Percentiles rank a stretch among this genome's conserved stretches.
phyloP scores from a whole-genome alignment of 208 protist genomes.

The Leishmania braziliensis region DNA sequence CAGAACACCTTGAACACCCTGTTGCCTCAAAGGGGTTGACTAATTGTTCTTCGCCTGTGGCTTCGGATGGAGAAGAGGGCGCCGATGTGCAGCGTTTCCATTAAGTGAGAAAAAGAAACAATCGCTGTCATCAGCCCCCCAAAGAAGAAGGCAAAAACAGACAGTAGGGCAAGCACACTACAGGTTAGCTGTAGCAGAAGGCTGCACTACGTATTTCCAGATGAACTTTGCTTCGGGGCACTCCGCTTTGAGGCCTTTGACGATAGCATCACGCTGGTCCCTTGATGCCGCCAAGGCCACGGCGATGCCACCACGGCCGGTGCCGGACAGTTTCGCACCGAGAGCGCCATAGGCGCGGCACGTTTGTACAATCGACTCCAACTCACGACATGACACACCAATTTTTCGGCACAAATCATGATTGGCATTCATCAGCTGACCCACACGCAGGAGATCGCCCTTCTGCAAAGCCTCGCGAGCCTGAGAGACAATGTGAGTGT shows the following conservation, averaged over 20 bases:
- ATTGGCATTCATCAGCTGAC: constrained; percentile 65
- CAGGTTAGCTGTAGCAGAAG: constrained; percentile 12
- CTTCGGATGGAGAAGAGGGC: neutral
- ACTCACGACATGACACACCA: constrained; percentile 59
- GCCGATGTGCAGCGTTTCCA: too few species aligned
- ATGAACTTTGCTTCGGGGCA: constrained; percentile 72
- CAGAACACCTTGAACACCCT: neutral
- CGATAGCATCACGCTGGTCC: constrained; percentile 46
- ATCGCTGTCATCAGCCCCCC: too few species aligned
- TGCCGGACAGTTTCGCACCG: constrained; percentile 84
- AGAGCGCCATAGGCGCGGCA: constrained; percentile 51
- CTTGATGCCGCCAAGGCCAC: constrained; percentile 49
- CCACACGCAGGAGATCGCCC: constrained; percentile 46
- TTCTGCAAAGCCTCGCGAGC: constrained; percentile 48
- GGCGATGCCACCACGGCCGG: constrained; percentile 77
- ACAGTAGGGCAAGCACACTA: neutral
- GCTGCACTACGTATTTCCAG: constrained; percentile 68
- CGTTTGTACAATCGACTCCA: constrained; percentile 70
- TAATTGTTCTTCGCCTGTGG: neutral
- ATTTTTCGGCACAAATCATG: constrained; percentile 73
- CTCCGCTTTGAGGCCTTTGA: constrained; percentile 32
- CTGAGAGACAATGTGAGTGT: constrained; percentile 39
- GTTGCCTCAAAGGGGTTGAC: neutral
- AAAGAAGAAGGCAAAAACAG: too few species aligned
- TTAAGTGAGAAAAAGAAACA: neutral